These are phyloP conservation scores for Polytrichum commune DNA, from an alignment of 225 moss, liverwort and hornwort species.

Conservation along the genomic window DNA sequence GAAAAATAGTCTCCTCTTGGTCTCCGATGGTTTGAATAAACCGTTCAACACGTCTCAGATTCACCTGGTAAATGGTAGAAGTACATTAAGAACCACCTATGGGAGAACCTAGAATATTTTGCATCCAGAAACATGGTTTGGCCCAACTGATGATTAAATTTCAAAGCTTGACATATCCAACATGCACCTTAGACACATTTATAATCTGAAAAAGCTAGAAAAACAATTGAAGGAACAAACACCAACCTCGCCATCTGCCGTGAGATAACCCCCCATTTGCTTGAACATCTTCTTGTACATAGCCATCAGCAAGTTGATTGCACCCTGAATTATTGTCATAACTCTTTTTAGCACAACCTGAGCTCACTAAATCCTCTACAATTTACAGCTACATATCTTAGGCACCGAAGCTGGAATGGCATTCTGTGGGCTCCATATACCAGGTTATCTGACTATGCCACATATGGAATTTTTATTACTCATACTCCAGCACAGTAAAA, in stretches of 20 bases:
- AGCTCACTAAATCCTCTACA: no score
- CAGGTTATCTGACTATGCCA: no score
- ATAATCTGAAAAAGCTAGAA: no score
- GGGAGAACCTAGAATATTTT: background rate
- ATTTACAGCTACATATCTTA: no score
- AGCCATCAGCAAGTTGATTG: slow-evolving; percentile 81
- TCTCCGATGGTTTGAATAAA: slow-evolving; percentile 83
- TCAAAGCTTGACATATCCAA: no score
- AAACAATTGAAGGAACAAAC: background rate
- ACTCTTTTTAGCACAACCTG: background rate
- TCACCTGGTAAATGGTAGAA: slow-evolving; percentile 46
- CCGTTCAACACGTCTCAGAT: slow-evolving; percentile 79
- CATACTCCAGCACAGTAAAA: no score
- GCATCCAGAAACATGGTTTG: no score
- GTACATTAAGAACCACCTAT: background rate
- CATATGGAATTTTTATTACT: no score
- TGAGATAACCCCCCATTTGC: slow-evolving; percentile 84
- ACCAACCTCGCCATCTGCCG: slow-evolving; percentile 89
- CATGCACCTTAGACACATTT: background rate
- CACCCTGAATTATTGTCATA: slow-evolving; percentile 55
- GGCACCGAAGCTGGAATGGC: no score
- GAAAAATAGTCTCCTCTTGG: slow-evolving; percentile 80
- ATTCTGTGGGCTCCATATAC: no score
- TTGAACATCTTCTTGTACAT: slow-evolving; percentile 85
- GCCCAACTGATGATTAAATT: no score